A percentile compares a stretch with the other conserved stretches of the same genome.
Evolutionary conservation across 2,329 filamentous ascomycete genomes (phyloP).

Genomic region (Dactylella cylindrospora): DNA sequence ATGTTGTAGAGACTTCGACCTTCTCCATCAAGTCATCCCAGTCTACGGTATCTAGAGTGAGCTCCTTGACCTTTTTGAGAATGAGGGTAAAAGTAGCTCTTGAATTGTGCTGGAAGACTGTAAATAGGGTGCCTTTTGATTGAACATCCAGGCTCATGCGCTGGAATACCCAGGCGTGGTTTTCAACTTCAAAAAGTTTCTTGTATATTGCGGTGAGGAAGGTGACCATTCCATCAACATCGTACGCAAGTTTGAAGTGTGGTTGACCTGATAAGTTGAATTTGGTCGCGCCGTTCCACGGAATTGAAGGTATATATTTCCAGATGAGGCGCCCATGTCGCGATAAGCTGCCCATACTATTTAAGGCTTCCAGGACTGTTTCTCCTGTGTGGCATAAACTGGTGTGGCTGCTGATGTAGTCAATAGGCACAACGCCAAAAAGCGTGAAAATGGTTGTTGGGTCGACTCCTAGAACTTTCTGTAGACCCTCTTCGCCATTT

Average conservation of each 20-base stretch:
- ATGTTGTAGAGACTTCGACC: neutral
- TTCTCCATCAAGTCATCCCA: conserved; percentile 11
- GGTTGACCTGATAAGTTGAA: neutral
- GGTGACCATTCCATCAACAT: conserved; percentile 1
- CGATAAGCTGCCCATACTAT: neutral
- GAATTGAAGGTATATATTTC: conserved; percentile 7
- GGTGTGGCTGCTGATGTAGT: conserved; percentile 34
- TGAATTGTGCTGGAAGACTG: conserved; percentile 1
- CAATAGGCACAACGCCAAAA: conserved; percentile 57
- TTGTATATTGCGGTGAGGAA: conserved; percentile 1
- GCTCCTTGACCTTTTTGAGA: neutral
- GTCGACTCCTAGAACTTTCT: conserved; percentile 56
- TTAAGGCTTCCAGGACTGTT: conserved; percentile 44
- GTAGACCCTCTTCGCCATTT: conserved; percentile 50
- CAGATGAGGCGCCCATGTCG: conserved; percentile 17
- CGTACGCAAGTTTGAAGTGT: conserved; percentile 8
- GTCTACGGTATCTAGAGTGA: conserved; percentile 1
- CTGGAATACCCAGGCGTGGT: neutral
- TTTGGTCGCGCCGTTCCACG: neutral
- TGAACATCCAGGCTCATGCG: neutral
- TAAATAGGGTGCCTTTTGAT: neutral
- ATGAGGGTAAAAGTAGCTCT: conserved; percentile 19
- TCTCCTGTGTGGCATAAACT: conserved; percentile 46
- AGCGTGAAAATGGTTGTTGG: conserved; percentile 57
- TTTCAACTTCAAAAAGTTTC: conserved; percentile 10